Conservation (phyloP, 2,329 filamentous ascomycete genomes). For the Hypoxylon sp. region DNA sequence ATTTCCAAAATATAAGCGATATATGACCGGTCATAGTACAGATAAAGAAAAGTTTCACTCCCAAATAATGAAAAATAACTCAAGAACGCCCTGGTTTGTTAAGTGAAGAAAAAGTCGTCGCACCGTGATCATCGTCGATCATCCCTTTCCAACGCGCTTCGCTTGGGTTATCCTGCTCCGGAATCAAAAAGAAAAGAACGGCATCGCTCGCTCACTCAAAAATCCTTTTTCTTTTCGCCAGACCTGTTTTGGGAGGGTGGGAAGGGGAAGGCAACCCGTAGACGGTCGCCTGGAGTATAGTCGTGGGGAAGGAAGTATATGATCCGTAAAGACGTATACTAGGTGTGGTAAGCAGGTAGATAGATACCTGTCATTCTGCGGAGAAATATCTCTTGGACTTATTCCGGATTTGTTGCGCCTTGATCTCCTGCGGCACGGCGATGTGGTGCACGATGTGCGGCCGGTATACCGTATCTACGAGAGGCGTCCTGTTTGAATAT, state of each 20-base stretch:
- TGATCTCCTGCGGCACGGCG: slow-evolving; percentile 71
- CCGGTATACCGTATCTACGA: slow-evolving; percentile 45
- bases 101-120: slow-evolving; percentile 9
- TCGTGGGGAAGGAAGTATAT: not conserved
- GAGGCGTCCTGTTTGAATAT: slow-evolving; percentile 35
- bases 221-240: slow-evolving; percentile 1
- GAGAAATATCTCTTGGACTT: slow-evolving; percentile 77
- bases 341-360: too few relatives aligned
- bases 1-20: slow-evolving; percentile 1
- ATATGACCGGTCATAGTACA: slow-evolving; percentile 26
- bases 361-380: slow-evolving; percentile 57
- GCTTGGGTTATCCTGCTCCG: too few relatives aligned
- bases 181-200: too few relatives aligned
- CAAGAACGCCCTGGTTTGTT: slow-evolving; percentile 16
- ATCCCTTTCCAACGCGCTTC: slow-evolving; percentile 5
- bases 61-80: too few relatives aligned
- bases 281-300: not conserved
- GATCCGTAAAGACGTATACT: too few relatives aligned
- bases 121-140: slow-evolving; percentile 29
- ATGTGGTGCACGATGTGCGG: slow-evolving; percentile 96
- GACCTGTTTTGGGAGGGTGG: slow-evolving; percentile 10
- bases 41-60: too few relatives aligned
- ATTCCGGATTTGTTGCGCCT: slow-evolving; percentile 70
- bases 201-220: slow-evolving; percentile 4
- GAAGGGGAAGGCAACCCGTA: not conserved